Base-by-base conservation (phyloP, 2,329 filamentous ascomycete species). In the Aspergillus nomiae region DNA sequence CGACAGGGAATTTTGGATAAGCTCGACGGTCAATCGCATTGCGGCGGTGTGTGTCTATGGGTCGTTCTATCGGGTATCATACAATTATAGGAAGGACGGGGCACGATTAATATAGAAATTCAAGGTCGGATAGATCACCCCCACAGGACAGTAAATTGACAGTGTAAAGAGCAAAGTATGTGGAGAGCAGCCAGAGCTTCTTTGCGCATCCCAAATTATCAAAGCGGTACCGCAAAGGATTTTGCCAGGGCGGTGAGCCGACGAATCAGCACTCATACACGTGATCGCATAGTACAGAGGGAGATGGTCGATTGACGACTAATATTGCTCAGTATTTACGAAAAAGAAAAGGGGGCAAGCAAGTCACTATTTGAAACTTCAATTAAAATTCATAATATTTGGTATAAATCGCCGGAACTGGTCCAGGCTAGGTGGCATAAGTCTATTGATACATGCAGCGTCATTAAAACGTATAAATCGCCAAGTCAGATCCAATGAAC, bases 11-110 rank as follows among this genome's bases (percentile, higher is more conserved):
- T 88, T 89, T 81, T 92, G 88, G 83, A 99, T 96, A 75, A 98
- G 89, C 80, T 98, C 95, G 71, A 92, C 90, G 67, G 94, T 97
- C 83, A 99, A 89, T 86, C 94, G 90, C 95, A 99, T 98, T 55
- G 68, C 83, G 76, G 73, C 65, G 69, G 68, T 65, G 56, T 59
- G 46, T 60, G 56, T 38, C 56, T 36, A 16, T 30, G 19, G 8
- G 5, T 12, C 41, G 21, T 1, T 68, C 60, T 66, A 71, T 67
- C 32, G 56, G 65, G 64, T 61, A 61, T 67, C 68, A 69, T 69
- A 61, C 58, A 61, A 48, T 19, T 16, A 54, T n/a, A 43, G n/a
- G 19, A n/a, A n/a, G 16, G 4, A 51, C 32, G 21, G n/a, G n/a
- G 48, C 21, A 51, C 19, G 9, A n/a, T 28, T 28, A 50, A 28